Conservation (phyloP, 2,329 filamentous ascomycete species). For the Neonectria sp. region DNA sequence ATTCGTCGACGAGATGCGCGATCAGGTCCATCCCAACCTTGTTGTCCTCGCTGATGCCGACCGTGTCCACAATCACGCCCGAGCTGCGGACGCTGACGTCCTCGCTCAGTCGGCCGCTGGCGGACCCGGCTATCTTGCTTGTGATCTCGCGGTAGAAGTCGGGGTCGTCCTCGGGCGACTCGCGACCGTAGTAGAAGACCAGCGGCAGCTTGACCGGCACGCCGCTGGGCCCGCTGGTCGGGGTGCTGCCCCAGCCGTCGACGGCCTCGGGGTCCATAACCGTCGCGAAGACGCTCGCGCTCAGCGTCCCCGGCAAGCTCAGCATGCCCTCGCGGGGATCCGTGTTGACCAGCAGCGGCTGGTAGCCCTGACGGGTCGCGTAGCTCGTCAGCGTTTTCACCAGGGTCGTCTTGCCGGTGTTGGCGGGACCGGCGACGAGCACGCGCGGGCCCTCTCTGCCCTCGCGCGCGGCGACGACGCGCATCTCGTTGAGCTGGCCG, state of each 20-base stretch:
- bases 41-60: conserved; percentile 76
- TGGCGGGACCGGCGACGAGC: conserved; percentile 83
- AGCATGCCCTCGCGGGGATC: conserved; percentile 87
- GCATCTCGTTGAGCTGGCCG: conserved; percentile 83
- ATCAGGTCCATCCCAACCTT: conserved; percentile 82
- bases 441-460: conserved; percentile 80
- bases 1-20: conserved; percentile 78
- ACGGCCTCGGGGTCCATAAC: conserved; percentile 86
- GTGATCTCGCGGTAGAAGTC: conserved; percentile 81
- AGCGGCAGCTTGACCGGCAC: conserved; percentile 94
- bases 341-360: conserved; percentile 87
- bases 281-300: conserved; percentile 87
- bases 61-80: conserved; percentile 90
- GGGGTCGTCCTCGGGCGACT: conserved; percentile 79
- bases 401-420: conserved; percentile 87
- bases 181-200: conserved; percentile 88
- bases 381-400: conserved; percentile 85
- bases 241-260: conserved; percentile 90
- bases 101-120: conserved; percentile 82
- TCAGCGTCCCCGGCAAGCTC: conserved; percentile 84
- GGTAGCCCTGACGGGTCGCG: conserved; percentile 79
- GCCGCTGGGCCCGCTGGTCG: conserved; percentile 89
- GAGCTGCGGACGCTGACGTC: conserved; percentile 79
- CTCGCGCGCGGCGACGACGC: conserved; percentile 70
- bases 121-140: conserved; percentile 83